A percentile compares a stretch with the other conserved stretches of the same genome.
These are phyloP conservation scores for Ceratocystis huliohia DNA, from an alignment of 2,329 filamentous ascomycete species.

Conservation along the genomic window DNA sequence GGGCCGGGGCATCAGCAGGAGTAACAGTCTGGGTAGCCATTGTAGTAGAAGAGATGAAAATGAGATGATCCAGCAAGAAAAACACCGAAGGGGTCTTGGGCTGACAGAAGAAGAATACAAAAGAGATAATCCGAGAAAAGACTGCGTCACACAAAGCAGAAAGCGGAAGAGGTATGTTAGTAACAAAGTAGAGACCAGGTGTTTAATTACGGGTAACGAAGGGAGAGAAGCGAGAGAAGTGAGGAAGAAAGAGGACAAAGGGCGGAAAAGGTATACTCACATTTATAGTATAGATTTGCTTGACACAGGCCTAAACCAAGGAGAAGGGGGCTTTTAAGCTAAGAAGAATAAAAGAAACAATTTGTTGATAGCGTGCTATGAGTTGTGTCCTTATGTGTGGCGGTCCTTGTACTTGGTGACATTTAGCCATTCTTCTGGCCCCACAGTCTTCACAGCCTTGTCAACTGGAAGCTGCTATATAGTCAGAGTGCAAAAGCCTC, in stretches of 20 bases:
- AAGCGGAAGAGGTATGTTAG: constrained; percentile 7
- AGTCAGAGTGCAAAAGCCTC: not conserved
- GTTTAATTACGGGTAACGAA: not conserved
- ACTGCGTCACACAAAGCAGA: not conserved
- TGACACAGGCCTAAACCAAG: not conserved
- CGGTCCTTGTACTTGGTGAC: too few relatives aligned
- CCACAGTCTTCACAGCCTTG: not conserved
- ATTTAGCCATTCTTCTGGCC: too few relatives aligned
- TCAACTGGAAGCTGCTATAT: not conserved
- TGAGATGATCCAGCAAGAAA: constrained; percentile 20
- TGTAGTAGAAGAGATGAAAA: constrained; percentile 20
- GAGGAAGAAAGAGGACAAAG: not conserved
- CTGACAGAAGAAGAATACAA: constrained; percentile 13
- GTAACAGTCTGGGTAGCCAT: constrained; percentile 27
- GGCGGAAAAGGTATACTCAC: not conserved
- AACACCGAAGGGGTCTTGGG: constrained; percentile 22
- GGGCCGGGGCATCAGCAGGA: constrained; percentile 35
- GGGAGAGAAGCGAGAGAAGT: not conserved
- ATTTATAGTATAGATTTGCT: not conserved
- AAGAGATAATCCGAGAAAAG: not conserved
- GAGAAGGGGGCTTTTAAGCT: too few relatives aligned
- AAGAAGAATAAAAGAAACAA: not conserved
- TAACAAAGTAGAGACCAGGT: not conserved
- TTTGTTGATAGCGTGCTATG: not conserved
- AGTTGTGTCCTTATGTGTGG: too few relatives aligned